Base-by-base conservation (phyloP, 371 early-diverging fungal genomes). In the Mortierella sp. region DNA sequence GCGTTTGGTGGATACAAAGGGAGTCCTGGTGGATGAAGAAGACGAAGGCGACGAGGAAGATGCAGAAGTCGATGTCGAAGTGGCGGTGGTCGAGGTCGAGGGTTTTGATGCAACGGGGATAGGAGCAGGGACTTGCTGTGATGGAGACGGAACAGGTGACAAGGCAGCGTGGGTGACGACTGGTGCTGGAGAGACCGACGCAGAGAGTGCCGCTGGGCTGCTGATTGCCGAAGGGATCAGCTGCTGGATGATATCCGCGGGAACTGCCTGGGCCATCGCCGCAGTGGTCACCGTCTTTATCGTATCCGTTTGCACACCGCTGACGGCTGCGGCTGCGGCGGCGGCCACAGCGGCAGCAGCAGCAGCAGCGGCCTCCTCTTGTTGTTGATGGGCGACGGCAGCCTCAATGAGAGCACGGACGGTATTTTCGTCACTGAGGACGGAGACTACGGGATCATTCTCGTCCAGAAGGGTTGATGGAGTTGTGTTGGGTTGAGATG, bases 351-450 rank as follows among this genome's bases (percentile, higher is more conserved):
- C 73, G 35, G 71, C 81, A 55, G 56, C 76, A 1, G 73, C 75
- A 44, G 78, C 82, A 41, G 81, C 81, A 27, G 72, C 72, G 27
- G 71, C 79, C 6, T 72, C 74, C 32, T 72, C 41, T 18, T 56
- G 71, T 38, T 76, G 76, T 54, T 82, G 78, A 46, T 78, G 78
- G n/a, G 83, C 75, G 14, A 77, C 63, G 29, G 83, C 83, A 18
- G 79, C 83, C 51, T 83, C 75, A 35, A 83, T 72, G 32, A 83
- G 63, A 68, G 79, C 76, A 8, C 73, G 74, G 55, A 83, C 74
- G 16, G 83, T 65, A 3, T 72, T 65, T 51, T 79, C 76, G 29
- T 71, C 76, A 32, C 75, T 55, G 21, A 83, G 75, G 3, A 78
- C 79, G 4, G 71, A 48, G 21, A 55, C 77, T 58, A 72, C n/a